Evolutionary conservation across 805 yeast genomes (phyloP), one percentile per base, ranked within the genome.

Genomic region (Pichia nakasei): DNA sequence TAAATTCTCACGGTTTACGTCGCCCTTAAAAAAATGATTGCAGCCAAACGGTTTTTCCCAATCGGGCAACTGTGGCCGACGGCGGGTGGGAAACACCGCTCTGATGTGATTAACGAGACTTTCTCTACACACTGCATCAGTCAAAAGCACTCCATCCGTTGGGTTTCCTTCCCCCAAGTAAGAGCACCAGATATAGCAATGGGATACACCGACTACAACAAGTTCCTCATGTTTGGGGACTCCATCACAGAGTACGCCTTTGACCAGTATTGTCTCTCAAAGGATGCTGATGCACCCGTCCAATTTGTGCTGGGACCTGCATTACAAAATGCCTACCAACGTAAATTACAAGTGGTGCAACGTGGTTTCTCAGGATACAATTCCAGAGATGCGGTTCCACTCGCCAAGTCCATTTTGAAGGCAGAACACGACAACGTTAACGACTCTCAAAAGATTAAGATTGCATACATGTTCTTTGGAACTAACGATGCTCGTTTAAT

Each of bases 311-410:
- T 63, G 0, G 67, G 66, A 12, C 54, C 64, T 2, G 63, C 59
- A 2, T 49, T 64, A 7, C 43, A 55, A 11, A 51, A 56, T 39
- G 57, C 42, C n/a, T 84, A 85, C 57, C 61, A 69, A 2, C 69
- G 95, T 37, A 75, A 70, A 55, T 52, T 85, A 38, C 91, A 85
- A 50, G 66, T 89, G 3, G 55, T 87, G 1, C 79, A 75, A 35
- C 67, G 95, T 46, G 97, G 97, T 0, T 85, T 66, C 54, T 57
- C 78, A 1, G 96, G 97, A 0, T 88, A 85, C 64, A 85, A 73
- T 52, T 64, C 88, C 0, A 73, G 76, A 31, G 80, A 80, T 63
- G 87, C 76, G 0, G 54, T 67, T 9, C 61, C 67, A 38, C 52
- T 85, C 5, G 53, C 75, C 5, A 75, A 75, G n/a, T 61, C 67